Conservation (phyloP, 2,329 filamentous ascomycete species). For the Diplodia seriata region DNA sequence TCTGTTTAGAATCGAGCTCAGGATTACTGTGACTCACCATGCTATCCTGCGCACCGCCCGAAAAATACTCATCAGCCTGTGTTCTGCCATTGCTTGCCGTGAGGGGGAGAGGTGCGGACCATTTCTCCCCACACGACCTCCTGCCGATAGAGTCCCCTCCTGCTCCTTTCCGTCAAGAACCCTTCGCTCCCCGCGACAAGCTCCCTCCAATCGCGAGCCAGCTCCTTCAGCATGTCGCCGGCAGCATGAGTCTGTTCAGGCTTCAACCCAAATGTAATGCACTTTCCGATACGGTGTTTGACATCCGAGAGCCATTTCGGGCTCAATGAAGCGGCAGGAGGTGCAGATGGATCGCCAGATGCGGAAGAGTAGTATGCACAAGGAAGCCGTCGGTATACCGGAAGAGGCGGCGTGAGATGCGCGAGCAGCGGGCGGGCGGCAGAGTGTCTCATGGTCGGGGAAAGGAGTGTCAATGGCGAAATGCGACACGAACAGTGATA, state of each 20-base stretch:
- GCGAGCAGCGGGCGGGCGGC: conserved; percentile 28
- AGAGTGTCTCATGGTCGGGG: conserved; percentile 15
- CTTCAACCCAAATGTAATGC: conserved; percentile 75
- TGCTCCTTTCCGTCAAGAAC: conserved; percentile 69
- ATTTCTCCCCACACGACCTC: conserved; percentile 85
- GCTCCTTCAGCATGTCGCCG: conserved; percentile 37
- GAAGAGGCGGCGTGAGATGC: conserved; percentile 13
- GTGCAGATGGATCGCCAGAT: conserved; percentile 26
- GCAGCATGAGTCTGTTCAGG: conserved; percentile 64
- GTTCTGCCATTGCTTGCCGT: background rate
- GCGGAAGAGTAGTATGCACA: conserved; percentile 21
- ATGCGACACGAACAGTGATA: conserved; percentile 5
- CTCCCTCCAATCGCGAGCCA: conserved; percentile 68
- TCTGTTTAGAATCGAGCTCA: conserved; percentile 8
- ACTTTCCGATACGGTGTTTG: conserved; percentile 72
- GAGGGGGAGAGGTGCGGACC: conserved; percentile 57
- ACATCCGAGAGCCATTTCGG: conserved; percentile 75
- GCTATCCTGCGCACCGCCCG: conserved; percentile 50
- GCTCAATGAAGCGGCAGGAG: conserved; percentile 46
- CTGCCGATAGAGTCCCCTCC: conserved; percentile 69
- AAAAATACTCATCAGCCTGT: conserved; percentile 41
- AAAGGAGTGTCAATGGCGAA: conserved; percentile 1
- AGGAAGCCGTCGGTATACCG: conserved; percentile 22
- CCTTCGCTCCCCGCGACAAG: conserved; percentile 77
- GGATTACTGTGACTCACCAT: conserved; percentile 55